Evolutionary conservation across 2,329 filamentous ascomycete species (phyloP).

Genomic region (Pestalotiopsis sp.): DNA sequence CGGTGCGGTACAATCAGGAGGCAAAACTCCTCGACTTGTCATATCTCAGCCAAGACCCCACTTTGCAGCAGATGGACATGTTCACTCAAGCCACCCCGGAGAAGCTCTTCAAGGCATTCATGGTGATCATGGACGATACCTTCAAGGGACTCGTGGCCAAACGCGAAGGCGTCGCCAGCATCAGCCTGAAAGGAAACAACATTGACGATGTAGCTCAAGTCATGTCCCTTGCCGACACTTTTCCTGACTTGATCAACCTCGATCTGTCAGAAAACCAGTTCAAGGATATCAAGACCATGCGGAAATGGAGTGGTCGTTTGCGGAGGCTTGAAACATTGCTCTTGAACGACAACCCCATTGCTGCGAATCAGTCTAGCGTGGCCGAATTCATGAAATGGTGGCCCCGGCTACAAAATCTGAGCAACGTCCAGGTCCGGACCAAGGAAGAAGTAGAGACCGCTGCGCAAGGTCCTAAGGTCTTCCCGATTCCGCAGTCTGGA

Average conservation of each 20-base stretch:
- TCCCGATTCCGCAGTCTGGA: slow-evolving; percentile 63
- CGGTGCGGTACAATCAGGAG: slow-evolving; percentile 70
- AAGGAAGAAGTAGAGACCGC: slow-evolving; percentile 67
- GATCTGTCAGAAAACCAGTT: slow-evolving; percentile 87
- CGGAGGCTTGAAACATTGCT: slow-evolving; percentile 79
- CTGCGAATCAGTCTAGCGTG: slow-evolving; percentile 60
- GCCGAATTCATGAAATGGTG: slow-evolving; percentile 79
- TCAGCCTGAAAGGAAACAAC: slow-evolving; percentile 80
- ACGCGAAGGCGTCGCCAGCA: slow-evolving; percentile 76
- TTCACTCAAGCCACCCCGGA: slow-evolving; percentile 73
- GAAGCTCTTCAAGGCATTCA: slow-evolving; percentile 91
- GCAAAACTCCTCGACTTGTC: slow-evolving; percentile 83
- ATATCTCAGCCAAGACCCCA: slow-evolving; percentile 71
- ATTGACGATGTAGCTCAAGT: slow-evolving; percentile 74
- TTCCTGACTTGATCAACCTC: slow-evolving; percentile 85
- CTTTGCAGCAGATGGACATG: slow-evolving; percentile 74
- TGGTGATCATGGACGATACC: slow-evolving; percentile 79
- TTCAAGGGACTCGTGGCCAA: slow-evolving; percentile 76
- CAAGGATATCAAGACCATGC: slow-evolving; percentile 65
- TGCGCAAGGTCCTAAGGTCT: slow-evolving; percentile 51
- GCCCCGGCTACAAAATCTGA: slow-evolving; percentile 77
- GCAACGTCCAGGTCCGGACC: slow-evolving; percentile 73
- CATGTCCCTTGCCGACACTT: slow-evolving; percentile 73
- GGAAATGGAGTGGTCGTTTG: slow-evolving; percentile 80
- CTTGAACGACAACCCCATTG: slow-evolving; percentile 76